Evolutionary conservation across 352 stramenopile species (phyloP).

Genomic region (Thalassiosira livingstoniorum): DNA sequence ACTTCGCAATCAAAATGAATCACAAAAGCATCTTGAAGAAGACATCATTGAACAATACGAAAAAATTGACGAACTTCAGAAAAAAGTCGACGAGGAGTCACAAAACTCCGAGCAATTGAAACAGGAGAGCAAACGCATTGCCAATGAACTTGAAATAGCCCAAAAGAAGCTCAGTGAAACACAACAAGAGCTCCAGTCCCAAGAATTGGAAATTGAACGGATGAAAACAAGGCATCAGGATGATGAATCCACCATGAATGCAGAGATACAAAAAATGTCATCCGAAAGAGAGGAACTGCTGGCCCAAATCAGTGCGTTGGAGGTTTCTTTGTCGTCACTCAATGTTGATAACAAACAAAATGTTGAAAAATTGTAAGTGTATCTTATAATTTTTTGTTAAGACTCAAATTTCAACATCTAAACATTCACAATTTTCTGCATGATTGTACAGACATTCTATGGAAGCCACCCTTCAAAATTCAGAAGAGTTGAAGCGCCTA

Average conservation of each 20-base stretch:
- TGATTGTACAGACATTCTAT: conserved; percentile 23
- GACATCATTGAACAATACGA: conserved; percentile 45
- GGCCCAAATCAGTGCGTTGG: not conserved
- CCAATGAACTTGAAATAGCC: conserved; percentile 31
- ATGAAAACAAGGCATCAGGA: conserved; percentile 58
- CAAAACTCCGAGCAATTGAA: conserved; percentile 15
- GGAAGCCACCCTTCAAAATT: conserved; percentile 19
- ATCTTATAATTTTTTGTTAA: not conserved
- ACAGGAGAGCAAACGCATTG: conserved; percentile 19
- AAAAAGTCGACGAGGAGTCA: conserved; percentile 35
- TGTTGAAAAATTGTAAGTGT: conserved; percentile 50
- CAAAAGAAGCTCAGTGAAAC: conserved; percentile 24
- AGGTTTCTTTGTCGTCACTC: conserved; percentile 10
- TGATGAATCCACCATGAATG: conserved; percentile 18
- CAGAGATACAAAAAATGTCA: conserved; percentile 23
- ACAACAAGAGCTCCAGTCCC: conserved; percentile 25
- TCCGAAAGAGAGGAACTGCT: conserved; percentile 5
- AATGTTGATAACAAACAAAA: conserved; percentile 25
- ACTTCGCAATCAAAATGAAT: conserved; percentile 36
- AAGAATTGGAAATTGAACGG: conserved; percentile 38
- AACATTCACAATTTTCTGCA: not conserved
- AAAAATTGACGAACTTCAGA: conserved; percentile 28
- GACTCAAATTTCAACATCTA: not conserved
- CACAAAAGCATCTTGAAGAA: conserved; percentile 25
- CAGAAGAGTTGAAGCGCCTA: conserved; percentile 10